Percentiles rank a stretch among this genome's conserved stretches.
Evolutionary conservation across 441 rosid species (phyloP).

Genomic region (Breynia disticha): DNA sequence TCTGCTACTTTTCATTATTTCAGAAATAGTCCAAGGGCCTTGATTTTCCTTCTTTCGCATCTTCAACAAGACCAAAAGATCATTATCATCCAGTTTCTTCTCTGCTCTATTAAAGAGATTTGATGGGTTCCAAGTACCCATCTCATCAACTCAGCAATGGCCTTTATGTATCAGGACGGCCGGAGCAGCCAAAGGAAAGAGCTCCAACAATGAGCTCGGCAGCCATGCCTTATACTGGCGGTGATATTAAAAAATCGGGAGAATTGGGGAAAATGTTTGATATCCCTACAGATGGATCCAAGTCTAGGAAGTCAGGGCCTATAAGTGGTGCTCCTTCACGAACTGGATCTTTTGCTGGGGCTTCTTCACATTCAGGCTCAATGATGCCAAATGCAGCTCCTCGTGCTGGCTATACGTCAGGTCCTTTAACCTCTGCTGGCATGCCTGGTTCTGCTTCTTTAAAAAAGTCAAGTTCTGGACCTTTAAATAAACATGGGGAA

Average conservation of each 20-base stretch:
- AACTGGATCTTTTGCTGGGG: slow-evolving; percentile 42
- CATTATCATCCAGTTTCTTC: neutral
- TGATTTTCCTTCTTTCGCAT: neutral
- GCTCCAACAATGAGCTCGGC: slow-evolving; percentile 38
- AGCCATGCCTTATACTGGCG: slow-evolving; percentile 46
- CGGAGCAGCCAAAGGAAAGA: slow-evolving; percentile 47
- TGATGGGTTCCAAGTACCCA: slow-evolving; percentile 47
- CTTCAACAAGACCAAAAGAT: neutral
- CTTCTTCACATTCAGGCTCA: slow-evolving; percentile 33
- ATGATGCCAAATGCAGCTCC: slow-evolving; percentile 27
- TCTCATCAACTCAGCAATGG: slow-evolving; percentile 51
- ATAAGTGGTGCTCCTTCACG: slow-evolving; percentile 33
- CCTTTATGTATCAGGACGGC: slow-evolving; percentile 49
- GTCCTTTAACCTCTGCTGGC: slow-evolving; percentile 41
- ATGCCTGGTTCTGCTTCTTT: slow-evolving; percentile 53
- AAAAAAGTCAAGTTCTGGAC: slow-evolving; percentile 77
- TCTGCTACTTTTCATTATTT: too few species aligned
- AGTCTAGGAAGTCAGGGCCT: slow-evolving; percentile 48
- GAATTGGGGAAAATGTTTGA: slow-evolving; percentile 54
- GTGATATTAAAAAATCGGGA: slow-evolving; percentile 49
- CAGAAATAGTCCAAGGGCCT: too few species aligned
- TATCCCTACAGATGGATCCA: slow-evolving; percentile 33
- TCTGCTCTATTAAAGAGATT: slow-evolving; percentile 11
- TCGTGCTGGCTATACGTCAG: slow-evolving; percentile 37
- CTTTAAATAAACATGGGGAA: slow-evolving; percentile 74